phyloP scores from a whole-genome alignment of 2,329 filamentous ascomycete species.

The Colletotrichum somersetense region DNA sequence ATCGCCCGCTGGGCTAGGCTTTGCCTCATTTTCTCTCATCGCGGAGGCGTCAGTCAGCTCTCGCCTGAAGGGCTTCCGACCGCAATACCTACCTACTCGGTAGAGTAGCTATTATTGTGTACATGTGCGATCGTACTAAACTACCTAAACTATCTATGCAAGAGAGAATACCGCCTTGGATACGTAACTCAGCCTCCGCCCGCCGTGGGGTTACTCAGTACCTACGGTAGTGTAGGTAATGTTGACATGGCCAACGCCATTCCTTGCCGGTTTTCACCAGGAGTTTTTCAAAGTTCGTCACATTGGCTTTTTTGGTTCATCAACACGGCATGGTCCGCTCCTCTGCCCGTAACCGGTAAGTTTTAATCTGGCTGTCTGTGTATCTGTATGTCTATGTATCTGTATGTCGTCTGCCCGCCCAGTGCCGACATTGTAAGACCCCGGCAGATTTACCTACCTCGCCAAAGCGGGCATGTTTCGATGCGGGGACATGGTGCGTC shows the following conservation, averaged over 20 bases:
- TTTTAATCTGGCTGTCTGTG: background rate
- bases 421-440: background rate
- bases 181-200: too few species aligned
- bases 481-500: constrained; percentile 11
- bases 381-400: too few species aligned
- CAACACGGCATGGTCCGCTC: constrained; percentile 1
- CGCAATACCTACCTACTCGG: too few species aligned
- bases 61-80: background rate
- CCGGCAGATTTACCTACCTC: background rate
- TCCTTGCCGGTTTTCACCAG: background rate
- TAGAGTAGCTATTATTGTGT: too few species aligned
- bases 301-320: background rate
- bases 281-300: background rate
- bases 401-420: background rate
- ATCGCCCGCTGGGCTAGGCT: background rate
- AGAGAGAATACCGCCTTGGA: too few species aligned
- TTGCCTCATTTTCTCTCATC: background rate
- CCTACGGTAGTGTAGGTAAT: too few species aligned
- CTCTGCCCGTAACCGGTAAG: background rate
- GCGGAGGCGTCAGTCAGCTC: background rate
- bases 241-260: constrained; percentile 3
- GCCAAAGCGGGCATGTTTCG: constrained; percentile 5
- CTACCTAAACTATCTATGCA: too few species aligned
- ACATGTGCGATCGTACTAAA: too few species aligned
- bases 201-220: background rate